A percentile compares a stretch with the other conserved stretches of the same genome.
Conservation (phyloP, 345 rosid genomes). For the Corchorus olitorius region DNA sequence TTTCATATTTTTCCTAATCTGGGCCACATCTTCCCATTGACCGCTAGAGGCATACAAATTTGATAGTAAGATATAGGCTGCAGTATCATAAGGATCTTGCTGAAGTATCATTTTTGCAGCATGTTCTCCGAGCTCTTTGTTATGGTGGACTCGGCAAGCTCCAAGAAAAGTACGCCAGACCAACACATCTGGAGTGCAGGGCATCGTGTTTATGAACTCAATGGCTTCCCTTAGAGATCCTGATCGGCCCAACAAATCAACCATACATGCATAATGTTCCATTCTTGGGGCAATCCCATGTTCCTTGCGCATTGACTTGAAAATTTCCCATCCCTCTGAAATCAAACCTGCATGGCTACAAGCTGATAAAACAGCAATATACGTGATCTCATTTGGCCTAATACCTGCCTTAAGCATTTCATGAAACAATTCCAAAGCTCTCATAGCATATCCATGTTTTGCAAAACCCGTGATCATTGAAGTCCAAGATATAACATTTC, state of each 20-base stretch:
- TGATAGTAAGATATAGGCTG: slow-evolving; percentile 67
- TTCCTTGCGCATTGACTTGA: slow-evolving; percentile 56
- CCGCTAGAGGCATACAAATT: slow-evolving; percentile 73
- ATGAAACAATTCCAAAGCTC: slow-evolving; percentile 59
- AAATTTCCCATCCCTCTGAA: slow-evolving; percentile 63
- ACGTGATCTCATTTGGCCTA: slow-evolving; percentile 66
- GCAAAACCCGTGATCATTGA: slow-evolving; percentile 78
- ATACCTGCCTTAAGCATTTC: slow-evolving; percentile 49
- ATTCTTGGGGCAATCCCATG: slow-evolving; percentile 62
- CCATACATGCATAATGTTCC: slow-evolving; percentile 87
- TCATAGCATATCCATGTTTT: slow-evolving; percentile 62
- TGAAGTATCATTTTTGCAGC: slow-evolving; percentile 67
- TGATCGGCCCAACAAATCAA: slow-evolving; percentile 68
- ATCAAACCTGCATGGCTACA: slow-evolving; percentile 81
- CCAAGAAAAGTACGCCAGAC: slow-evolving; percentile 81
- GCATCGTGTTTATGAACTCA: slow-evolving; percentile 61
- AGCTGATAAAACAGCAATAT: slow-evolving; percentile 64
- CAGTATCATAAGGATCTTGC: slow-evolving; percentile 63
- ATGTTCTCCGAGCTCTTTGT: slow-evolving; percentile 54
- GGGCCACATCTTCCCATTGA: slow-evolving; percentile 58
- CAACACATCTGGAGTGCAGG: slow-evolving; percentile 48
- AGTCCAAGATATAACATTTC: slow-evolving; percentile 71
- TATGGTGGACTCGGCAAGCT: slow-evolving; percentile 62
- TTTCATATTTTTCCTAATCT: slow-evolving; percentile 65
- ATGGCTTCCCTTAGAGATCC: slow-evolving; percentile 59